Conservation (phyloP, 306 rosid species). For the Dryas octopetala region DNA sequence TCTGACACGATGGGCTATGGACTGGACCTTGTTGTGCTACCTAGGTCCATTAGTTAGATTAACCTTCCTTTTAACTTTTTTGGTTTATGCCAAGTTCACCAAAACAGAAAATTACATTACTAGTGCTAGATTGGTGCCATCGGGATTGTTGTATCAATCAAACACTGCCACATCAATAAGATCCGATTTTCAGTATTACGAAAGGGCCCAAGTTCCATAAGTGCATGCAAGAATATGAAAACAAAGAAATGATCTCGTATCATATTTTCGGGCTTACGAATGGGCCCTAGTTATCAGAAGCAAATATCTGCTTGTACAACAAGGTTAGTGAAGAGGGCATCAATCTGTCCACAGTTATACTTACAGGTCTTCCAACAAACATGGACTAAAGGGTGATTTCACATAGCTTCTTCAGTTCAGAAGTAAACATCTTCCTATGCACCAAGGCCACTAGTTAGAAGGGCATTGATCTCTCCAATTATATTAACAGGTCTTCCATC, state of each 20-base stretch:
- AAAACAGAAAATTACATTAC: not conserved
- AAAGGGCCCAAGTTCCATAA: too few species aligned
- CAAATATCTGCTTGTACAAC: not conserved
- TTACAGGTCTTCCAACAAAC: not conserved
- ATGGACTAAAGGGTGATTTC: not conserved
- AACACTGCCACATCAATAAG: too few species aligned
- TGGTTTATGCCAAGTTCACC: not conserved
- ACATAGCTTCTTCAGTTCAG: not conserved
- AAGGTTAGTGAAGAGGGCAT: not conserved
- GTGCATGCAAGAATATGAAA: too few species aligned
- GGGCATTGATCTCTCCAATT: conserved; percentile 84
- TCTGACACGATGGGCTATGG: too few species aligned
- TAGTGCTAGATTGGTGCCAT: not conserved
- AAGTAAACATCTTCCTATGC: conserved; percentile 34
- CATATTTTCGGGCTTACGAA: not conserved
- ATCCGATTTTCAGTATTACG: too few species aligned
- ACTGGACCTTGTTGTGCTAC: too few species aligned
- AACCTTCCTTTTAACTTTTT: too few species aligned
- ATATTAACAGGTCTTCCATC: conserved; percentile 90
- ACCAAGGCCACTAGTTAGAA: conserved; percentile 61
- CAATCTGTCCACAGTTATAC: not conserved
- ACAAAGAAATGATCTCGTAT: not conserved
- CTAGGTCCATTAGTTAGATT: too few species aligned
- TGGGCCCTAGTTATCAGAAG: not conserved
- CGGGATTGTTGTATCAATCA: not conserved